Percentiles rank a stretch among this genome's conserved stretches.
phyloP scores from a whole-genome alignment of 805 yeast species.

The Kazachstania martiniae region DNA sequence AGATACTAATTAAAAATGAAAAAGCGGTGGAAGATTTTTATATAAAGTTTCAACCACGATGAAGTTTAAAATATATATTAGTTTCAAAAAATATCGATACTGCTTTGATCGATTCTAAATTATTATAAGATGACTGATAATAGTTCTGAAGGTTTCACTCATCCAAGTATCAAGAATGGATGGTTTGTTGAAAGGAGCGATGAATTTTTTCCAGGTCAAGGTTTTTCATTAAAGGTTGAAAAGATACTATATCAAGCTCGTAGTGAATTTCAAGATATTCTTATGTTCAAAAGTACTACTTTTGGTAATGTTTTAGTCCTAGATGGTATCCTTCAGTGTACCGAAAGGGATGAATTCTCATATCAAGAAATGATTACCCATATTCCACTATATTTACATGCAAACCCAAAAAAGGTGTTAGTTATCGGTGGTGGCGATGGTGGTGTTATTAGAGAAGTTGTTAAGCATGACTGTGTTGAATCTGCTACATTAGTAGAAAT shows the following conservation, averaged over 20 bases:
- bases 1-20: not conserved
- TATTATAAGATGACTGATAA: not conserved
- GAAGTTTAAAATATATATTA: too few species aligned
- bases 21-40: not conserved
- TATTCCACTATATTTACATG: slow-evolving; percentile 69
- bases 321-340: slow-evolving; percentile 84
- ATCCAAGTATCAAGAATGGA: slow-evolving; percentile 37
- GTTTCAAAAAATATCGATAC: slow-evolving; percentile 1
- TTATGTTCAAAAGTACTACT: slow-evolving; percentile 61
- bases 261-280: slow-evolving; percentile 71
- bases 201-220: slow-evolving; percentile 78
- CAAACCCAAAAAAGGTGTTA: slow-evolving; percentile 60
- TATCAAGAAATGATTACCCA: slow-evolving; percentile 90
- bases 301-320: slow-evolving; percentile 84
- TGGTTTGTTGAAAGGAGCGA: slow-evolving; percentile 79
- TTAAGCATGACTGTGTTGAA: slow-evolving; percentile 60
- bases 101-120: not conserved
- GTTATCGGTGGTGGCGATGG: slow-evolving; percentile 97
- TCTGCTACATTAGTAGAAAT: slow-evolving; percentile 76
- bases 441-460: slow-evolving; percentile 81
- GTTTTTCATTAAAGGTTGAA: slow-evolving; percentile 54
- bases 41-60: not conserved
- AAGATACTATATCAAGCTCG: slow-evolving; percentile 53
- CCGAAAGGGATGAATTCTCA: slow-evolving; percentile 88
- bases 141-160: slow-evolving; percentile 2